These are phyloP conservation scores for Coemansia sp. DNA, from an alignment of 192 early-diverging fungal genomes.

Conservation along the genomic window DNA sequence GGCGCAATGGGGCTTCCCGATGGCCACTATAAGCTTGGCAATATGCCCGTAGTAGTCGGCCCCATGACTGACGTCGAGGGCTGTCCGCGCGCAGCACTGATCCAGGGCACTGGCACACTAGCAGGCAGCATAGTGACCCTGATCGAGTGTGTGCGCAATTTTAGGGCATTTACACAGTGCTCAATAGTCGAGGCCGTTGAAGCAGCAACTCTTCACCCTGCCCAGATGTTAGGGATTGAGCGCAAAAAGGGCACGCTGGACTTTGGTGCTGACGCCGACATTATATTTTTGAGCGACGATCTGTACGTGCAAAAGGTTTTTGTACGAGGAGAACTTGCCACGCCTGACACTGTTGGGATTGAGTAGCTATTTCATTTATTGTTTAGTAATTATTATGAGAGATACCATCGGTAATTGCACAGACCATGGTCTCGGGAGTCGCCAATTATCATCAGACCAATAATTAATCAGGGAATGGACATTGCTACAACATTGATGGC, in stretches of 20 bases:
- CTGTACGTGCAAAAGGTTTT: constrained; percentile 24
- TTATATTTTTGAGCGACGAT: constrained; percentile 32
- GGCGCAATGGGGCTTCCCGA: constrained; percentile 33
- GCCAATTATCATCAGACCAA: background rate
- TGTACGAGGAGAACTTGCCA: constrained; percentile 37
- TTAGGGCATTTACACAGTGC: constrained; percentile 31
- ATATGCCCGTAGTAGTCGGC: constrained; percentile 62
- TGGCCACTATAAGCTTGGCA: constrained; percentile 69
- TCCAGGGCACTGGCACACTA: constrained; percentile 30
- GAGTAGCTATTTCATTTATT: background rate
- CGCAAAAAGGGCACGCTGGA: constrained; percentile 29
- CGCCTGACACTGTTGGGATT: constrained; percentile 18
- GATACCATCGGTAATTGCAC: background rate
- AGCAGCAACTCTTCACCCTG: constrained; percentile 40
- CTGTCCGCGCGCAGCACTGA: constrained; percentile 57
- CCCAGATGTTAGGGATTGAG: constrained; percentile 37
- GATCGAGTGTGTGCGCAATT: constrained; percentile 49
- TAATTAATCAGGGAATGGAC: background rate
- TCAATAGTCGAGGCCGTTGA: constrained; percentile 32
- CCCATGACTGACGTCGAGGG: constrained; percentile 17
- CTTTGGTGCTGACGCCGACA: constrained; percentile 39
- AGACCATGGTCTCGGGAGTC: background rate
- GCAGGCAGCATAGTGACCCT: constrained; percentile 36
- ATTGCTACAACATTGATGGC: background rate
- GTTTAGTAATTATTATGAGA: background rate